Evolutionary conservation across 352 stramenopile species (phyloP).

Genomic region (Pythium apleroticum): DNA sequence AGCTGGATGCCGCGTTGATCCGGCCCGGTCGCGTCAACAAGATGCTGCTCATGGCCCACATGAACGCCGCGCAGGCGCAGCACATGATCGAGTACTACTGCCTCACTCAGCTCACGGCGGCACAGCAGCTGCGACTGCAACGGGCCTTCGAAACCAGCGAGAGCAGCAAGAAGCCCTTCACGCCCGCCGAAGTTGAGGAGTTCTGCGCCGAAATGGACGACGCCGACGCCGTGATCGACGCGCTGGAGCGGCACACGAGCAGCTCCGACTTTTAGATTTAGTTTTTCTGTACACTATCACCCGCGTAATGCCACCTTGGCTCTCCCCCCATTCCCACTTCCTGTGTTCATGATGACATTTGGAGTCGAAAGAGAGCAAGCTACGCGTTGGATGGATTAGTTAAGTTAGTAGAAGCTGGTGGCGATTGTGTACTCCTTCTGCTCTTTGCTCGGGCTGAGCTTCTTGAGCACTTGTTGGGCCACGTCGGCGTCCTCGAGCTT

Average conservation of each 20-base stretch:
- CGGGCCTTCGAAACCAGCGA: slow-evolving; percentile 16
- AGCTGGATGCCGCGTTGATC: too few species aligned
- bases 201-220: slow-evolving; percentile 39
- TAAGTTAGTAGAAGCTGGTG: slow-evolving; percentile 54
- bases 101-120: too few species aligned
- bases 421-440: slow-evolving; percentile 38
- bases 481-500: slow-evolving; percentile 62
- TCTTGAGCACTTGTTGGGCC: slow-evolving; percentile 55
- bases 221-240: slow-evolving; percentile 23
- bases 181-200: slow-evolving; percentile 36
- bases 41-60: too few species aligned
- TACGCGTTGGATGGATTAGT: neutral
- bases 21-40: too few species aligned
- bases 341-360: too few species aligned
- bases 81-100: too few species aligned
- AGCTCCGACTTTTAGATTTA: neutral
- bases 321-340: too few species aligned
- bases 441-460: slow-evolving; percentile 59
- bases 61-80: too few species aligned
- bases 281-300: too few species aligned
- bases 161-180: slow-evolving; percentile 22
- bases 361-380: neutral
- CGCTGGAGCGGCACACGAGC: slow-evolving; percentile 7
- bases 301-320: neutral
- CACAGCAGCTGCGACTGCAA: too few species aligned